phyloP scores from a whole-genome alignment of 2,329 filamentous ascomycete species.

The Aspergillus sp. region DNA sequence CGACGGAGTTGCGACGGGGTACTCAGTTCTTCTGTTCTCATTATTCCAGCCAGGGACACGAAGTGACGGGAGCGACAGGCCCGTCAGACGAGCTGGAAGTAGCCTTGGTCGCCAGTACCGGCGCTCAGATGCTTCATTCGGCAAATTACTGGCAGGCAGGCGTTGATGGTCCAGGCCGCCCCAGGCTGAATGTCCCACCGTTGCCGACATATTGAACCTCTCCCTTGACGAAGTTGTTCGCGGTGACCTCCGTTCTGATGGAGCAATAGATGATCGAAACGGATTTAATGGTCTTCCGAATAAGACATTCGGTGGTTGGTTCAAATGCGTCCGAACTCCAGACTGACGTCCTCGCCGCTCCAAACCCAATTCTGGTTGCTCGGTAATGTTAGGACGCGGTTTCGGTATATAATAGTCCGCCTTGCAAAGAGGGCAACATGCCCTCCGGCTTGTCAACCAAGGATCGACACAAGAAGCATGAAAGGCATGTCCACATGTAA shows the following conservation, averaged over 20 bases:
- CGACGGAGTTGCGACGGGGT: not conserved
- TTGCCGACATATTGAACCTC: conserved; percentile 13
- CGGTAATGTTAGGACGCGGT: conserved; percentile 56
- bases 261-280: conserved; percentile 26
- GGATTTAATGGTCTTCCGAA: conserved; percentile 24
- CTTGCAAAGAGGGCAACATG: conserved; percentile 96
- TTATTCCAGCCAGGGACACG: not conserved
- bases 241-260: conserved; percentile 29
- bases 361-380: conserved; percentile 13
- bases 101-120: conserved; percentile 8
- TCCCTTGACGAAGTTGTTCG: conserved; percentile 20
- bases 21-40: not conserved
- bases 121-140: conserved; percentile 3
- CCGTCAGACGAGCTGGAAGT: conserved; percentile 10
- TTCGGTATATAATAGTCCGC: conserved; percentile 96
- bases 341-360: conserved; percentile 26
- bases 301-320: conserved; percentile 28
- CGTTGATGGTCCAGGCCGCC: not conserved
- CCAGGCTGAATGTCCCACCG: conserved; percentile 2
- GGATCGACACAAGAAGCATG: conserved; percentile 93
- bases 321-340: conserved; percentile 18
- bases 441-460: conserved; percentile 87
- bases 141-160: not conserved
- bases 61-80: conserved; percentile 1
- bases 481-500: conserved; percentile 97